phyloP scores from a whole-genome alignment of 23 red algal genomes.

The Gracilariopsis chorda region DNA sequence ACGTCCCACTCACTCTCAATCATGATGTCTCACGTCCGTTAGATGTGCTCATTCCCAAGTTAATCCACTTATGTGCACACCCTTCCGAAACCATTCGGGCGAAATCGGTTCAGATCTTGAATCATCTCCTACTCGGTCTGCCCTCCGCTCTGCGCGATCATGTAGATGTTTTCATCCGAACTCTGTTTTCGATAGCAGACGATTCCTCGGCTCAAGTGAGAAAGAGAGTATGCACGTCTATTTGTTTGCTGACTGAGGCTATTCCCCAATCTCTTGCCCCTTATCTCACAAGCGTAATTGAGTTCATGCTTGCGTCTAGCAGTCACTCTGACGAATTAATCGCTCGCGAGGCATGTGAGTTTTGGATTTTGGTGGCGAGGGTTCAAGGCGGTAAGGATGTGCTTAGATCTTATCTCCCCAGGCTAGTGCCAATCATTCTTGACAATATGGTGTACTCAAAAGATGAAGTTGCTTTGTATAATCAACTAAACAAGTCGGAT shows the following conservation, averaged over 20 bases:
- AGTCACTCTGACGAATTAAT: conserved; percentile 31
- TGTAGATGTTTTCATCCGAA: conserved; percentile 49
- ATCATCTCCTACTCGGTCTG: conserved; percentile 64
- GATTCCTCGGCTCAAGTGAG: conserved; percentile 74
- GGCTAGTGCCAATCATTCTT: conserved; percentile 73
- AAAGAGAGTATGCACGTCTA: conserved; percentile 60
- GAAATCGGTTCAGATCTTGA: conserved; percentile 65
- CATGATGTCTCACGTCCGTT: conserved; percentile 68
- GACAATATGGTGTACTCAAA: conserved; percentile 81
- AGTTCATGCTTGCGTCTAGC: conserved; percentile 73
- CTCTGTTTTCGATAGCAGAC: conserved; percentile 64
- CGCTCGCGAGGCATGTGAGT: conserved; percentile 85
- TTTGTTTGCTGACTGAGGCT: conserved; percentile 69
- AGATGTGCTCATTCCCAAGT: conserved; percentile 64
- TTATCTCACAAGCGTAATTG: conserved; percentile 62
- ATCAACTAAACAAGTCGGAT: conserved; percentile 48
- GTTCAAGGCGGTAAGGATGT: conserved; percentile 13
- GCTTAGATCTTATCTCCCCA: conserved; percentile 55
- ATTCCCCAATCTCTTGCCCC: conserved; percentile 63
- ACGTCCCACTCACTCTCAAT: conserved; percentile 60
- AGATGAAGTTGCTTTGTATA: conserved; percentile 47
- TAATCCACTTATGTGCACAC: conserved; percentile 68
- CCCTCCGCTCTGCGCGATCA: conserved; percentile 57
- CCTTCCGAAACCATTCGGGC: conserved; percentile 42
- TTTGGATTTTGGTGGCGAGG: conserved; percentile 69